Percentiles rank a stretch among this genome's conserved stretches.
phyloP scores from a whole-genome alignment of 2,329 filamentous ascomycete species.

The Xylariaceae sp. region DNA sequence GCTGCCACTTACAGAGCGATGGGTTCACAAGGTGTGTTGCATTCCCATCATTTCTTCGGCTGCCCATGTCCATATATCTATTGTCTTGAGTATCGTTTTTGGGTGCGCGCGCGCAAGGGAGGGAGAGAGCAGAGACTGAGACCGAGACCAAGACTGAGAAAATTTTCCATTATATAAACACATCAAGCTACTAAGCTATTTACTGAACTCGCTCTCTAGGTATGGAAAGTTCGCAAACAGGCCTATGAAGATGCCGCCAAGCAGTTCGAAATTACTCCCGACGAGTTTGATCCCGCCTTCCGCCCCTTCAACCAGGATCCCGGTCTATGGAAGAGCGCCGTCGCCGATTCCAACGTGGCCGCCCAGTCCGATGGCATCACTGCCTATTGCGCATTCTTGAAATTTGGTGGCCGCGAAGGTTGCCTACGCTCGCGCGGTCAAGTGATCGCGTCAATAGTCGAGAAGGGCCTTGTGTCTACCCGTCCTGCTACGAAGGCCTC shows the following conservation, averaged over 20 bases:
- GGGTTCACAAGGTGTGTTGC: slow-evolving; percentile 67
- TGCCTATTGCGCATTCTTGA: slow-evolving; percentile 84
- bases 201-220: slow-evolving; percentile 38
- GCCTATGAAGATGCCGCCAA: slow-evolving; percentile 91
- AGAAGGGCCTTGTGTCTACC: slow-evolving; percentile 86
- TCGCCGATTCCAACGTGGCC: slow-evolving; percentile 91
- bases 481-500: slow-evolving; percentile 84
- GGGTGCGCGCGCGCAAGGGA: background rate
- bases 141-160: too few relatives aligned
- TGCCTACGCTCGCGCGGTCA: slow-evolving; percentile 70
- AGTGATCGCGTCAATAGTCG: slow-evolving; percentile 73
- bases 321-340: slow-evolving; percentile 84
- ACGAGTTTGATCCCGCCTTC: slow-evolving; percentile 81
- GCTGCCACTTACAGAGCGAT: slow-evolving; percentile 72
- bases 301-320: slow-evolving; percentile 82
- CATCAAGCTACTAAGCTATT: background rate
- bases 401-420: slow-evolving; percentile 78
- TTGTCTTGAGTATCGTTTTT: too few relatives aligned
- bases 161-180: too few relatives aligned
- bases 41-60: background rate
- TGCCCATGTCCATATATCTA: too few relatives aligned
- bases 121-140: background rate
- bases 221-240: slow-evolving; percentile 95
- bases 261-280: slow-evolving; percentile 75
- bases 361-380: slow-evolving; percentile 90